Base-by-base conservation (phyloP, 2,329 filamentous ascomycete species). In the Scopulariopsis brevicaulis region DNA sequence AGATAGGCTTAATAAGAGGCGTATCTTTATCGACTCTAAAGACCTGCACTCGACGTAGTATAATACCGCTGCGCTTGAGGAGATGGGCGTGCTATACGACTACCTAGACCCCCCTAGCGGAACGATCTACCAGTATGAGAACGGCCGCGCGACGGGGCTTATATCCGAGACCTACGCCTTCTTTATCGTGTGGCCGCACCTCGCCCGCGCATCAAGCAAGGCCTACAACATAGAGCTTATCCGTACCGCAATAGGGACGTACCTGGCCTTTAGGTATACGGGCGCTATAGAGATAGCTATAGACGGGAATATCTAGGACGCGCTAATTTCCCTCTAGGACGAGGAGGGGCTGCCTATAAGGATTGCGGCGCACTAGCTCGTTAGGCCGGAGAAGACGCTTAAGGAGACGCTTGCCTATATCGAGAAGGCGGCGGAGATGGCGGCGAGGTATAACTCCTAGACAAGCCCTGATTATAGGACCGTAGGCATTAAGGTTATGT, bases 401-500 rank as follows among this genome's bases (percentile, higher is more conserved):
- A 72, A 73, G 5, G 66, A 71, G 48, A 73, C 76, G 3, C 64
- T 79, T 8, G 65, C 65, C 5, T 78, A 83, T 63, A 75, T 83
- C 1, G 71, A 77, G 24, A 72, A 73, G 3, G 78, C 77, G 0
- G 75, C 78, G 22, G 71, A 82, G 0, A 62, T 64, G 56, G 73
- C 83, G 71, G 83, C 81, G 1, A 83, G 79, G 79, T 78, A 11
- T n/a, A 73, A 68, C 60, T 66, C 65, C 11, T 62, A 67, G 12
- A 70, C 63, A 0, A 71, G 69, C 1, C 71, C 72, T 0, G 67
- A 73, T 57, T 68, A 66, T 58, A 77, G 79, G 20, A 67, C 87
- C 11, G 77, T 82, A 0, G 84, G 84, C 4, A 77, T 86, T 66
- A 87, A 87, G 65, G 67, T 86, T 24, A 84, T 87, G 46, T 81